Conservation (phyloP, 225 moss, liverwort and hornwort genomes). For the Thuidium tamariscinum region DNA sequence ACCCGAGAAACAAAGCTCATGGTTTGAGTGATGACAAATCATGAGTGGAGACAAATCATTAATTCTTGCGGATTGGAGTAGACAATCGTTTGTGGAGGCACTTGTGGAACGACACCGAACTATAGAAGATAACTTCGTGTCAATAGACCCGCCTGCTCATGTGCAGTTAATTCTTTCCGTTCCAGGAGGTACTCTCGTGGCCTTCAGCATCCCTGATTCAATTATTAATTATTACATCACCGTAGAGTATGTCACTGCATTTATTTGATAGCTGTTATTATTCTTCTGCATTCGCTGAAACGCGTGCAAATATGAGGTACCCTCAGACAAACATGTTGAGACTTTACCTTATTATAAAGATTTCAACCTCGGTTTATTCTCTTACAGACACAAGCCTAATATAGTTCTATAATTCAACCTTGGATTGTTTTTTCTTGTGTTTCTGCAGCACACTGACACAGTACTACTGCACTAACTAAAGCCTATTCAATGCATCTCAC, state of each 20-base stretch:
- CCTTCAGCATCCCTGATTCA: neutral
- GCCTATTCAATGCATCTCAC: neutral
- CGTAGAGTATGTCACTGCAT: neutral
- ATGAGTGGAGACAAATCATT: neutral
- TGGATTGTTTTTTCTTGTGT: neutral
- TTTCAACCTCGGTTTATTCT: neutral
- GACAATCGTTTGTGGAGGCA: neutral
- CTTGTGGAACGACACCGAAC: neutral
- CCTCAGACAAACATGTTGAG: neutral
- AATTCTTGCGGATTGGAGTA: constrained; percentile 3
- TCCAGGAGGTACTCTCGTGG: neutral
- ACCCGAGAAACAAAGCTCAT: neutral
- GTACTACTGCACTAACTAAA: neutral
- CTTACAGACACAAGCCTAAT: neutral
- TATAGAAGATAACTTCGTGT: neutral
- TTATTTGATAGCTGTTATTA: neutral
- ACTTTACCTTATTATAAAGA: neutral
- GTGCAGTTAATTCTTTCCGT: neutral
- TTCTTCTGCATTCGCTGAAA: neutral
- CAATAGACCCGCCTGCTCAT: neutral
- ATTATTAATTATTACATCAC: neutral
- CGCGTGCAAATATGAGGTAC: neutral
- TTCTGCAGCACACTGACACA: neutral
- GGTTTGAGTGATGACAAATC: neutral
- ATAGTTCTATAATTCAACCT: neutral